Conservation (phyloP, 768 basidiomycete species). For the Chalciporus sphaerocephalus region DNA sequence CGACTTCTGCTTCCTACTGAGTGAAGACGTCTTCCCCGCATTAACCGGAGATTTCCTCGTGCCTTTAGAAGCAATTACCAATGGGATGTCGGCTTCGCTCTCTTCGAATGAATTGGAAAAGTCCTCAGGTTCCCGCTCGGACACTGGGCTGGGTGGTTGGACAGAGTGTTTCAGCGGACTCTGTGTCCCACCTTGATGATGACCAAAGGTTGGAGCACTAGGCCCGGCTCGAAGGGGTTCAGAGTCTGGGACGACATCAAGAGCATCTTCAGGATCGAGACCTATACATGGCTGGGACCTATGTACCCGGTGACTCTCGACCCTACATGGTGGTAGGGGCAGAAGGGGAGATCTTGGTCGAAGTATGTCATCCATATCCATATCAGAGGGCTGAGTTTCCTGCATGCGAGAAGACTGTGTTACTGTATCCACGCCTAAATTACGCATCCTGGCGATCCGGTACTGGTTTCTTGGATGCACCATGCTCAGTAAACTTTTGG, state of each 20-base stretch:
- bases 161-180: conserved; percentile 17
- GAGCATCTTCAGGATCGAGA: conserved; percentile 30
- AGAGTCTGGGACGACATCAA: conserved; percentile 62
- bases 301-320: neutral
- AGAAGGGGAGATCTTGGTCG: neutral
- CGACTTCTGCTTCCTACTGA: conserved; percentile 5
- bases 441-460: conserved; percentile 26
- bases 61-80: conserved; percentile 31
- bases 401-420: conserved; percentile 12
- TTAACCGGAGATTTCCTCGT: conserved; percentile 3
- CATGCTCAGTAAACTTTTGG: conserved; percentile 30
- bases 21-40: conserved; percentile 1
- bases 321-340: conserved; percentile 1
- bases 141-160: conserved; percentile 22
- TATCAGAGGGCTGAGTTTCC: conserved; percentile 17
- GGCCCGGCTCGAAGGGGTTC: conserved; percentile 43
- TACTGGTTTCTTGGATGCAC: conserved; percentile 33
- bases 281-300: neutral
- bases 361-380: neutral
- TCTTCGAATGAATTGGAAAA: conserved; percentile 28
- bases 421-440: conserved; percentile 18
- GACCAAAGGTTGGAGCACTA: conserved; percentile 8
- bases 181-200: neutral
- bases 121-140: conserved; percentile 22
- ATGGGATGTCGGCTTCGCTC: conserved; percentile 42